Base-by-base conservation (phyloP, 2,329 filamentous ascomycete genomes). In the Colletotrichum costaricense region DNA sequence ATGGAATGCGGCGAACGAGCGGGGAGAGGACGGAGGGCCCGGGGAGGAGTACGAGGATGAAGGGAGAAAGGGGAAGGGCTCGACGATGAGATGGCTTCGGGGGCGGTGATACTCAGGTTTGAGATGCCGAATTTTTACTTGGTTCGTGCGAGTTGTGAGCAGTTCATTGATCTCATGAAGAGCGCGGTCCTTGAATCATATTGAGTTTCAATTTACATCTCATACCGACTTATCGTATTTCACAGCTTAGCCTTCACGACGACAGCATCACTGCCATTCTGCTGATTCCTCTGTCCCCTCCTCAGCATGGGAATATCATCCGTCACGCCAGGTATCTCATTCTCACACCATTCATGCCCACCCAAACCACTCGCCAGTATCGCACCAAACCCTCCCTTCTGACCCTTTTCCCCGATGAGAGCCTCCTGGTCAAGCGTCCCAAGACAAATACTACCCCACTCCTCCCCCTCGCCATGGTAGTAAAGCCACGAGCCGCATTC, bases 401-500 rank as follows among this genome's bases (percentile, higher is more conserved):
- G 35, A 9, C 56, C 68, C 30, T 56, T 33, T 28, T 69, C 52
- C 26, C 69, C 74, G 19, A 75, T 26, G n/a, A 89, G 77, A 28
- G 81, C 84, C 14, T 86, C 82, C 64, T 82, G 79, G 67, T 89
- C 87, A 7, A 89, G 79, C 7, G 81, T 82, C 0, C 86, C 87
- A 5, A 87, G 80, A 1, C 84, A 78, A 38, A 89, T 52, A 60
- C 78, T 80, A 5, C 84, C 70, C 22, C 75, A 69, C 4, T 78
- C 76, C 16, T 76, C 65, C 12, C 71, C 73, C 24, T 83, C 81
- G 8, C 79, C 75, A 11, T 80, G 80, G 85, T 85, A 89, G 76
- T 83, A 87, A n/a, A 90, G 75, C 57, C 86, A 82, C 46, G 84
- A 85, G 16, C 88, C 87, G 79, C 88, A 90, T 2, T 75, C 77